Evolutionary conservation across 805 yeast species (phyloP), one percentile per base, ranked within the genome.

Genomic region (Priceomyces melissophilus): DNA sequence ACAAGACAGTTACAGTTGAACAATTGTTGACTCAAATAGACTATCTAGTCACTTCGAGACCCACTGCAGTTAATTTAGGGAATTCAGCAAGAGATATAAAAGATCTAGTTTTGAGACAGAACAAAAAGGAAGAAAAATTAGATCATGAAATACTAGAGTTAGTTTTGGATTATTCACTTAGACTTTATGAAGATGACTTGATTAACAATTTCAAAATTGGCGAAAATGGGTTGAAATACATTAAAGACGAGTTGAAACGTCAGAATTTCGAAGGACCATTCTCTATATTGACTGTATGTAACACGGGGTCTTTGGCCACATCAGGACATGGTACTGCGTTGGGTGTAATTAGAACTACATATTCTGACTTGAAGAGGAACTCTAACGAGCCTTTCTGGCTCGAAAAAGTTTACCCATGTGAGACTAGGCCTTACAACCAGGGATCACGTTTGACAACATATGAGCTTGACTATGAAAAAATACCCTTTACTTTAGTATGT

Each of bases 301-400:
- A 91, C 64, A 91, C 99, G 1, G 99, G 99, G 0, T 87, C 97
- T 0, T 70, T 91, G 44, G 99, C 99, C 1, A 91, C 99, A 1
- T 87, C 98, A 3, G 98, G 98, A 2, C 91, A 89, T 58, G 99
- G 99, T 25, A 91, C 99, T 4, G 98, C 98, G 0, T 71, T 91
- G 25, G 98, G 99, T 10, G 87, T 93, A 16, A 80, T 91, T 30
- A 78, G 98, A 49, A 79, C 96, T 0, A 69, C 86, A 2, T 53
- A 46, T 76, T 74, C 75, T 55, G 58, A 39, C 63, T 70, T 69
- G 45, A 60, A 78, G 1, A 45, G 58, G 36, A 43, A 30, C 12
- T 42, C 58, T 1, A 50, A 51, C 8, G 61, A 59, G 25, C 55
- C 66, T 0, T 76, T 80, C 33, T 73, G 71, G 55, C 64, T 91